Conservation (phyloP, 345 rosid species). For the Xanthoceras sorbifolium region DNA sequence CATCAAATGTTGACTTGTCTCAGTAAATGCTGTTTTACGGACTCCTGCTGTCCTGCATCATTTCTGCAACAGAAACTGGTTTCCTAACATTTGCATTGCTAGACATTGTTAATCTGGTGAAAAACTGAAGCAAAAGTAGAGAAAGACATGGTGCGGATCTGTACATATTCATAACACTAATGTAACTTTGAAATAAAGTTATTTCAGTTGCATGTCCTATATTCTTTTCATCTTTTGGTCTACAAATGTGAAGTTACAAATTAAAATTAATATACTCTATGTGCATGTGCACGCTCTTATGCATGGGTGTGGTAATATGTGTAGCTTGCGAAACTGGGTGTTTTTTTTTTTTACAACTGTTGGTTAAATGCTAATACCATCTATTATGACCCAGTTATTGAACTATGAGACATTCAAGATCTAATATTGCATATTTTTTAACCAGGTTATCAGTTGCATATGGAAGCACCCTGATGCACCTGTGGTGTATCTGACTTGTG, state of each 20-base stretch:
- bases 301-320: background rate
- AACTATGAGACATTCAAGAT: background rate
- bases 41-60: too few relatives aligned
- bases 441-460: conserved; percentile 75
- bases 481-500: conserved; percentile 69
- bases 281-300: background rate
- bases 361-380: background rate
- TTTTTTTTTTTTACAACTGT: background rate
- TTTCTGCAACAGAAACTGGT: background rate
- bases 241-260: background rate
- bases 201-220: background rate
- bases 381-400: background rate
- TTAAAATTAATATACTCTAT: background rate
- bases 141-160: background rate
- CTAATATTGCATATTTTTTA: conserved; percentile 16
- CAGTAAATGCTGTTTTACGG: background rate
- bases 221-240: background rate
- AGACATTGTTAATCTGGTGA: background rate
- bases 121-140: conserved; percentile 1
- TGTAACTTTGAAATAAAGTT: background rate
- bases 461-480: conserved; percentile 81
- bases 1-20: too few relatives aligned
- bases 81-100: background rate
- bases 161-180: too few relatives aligned
- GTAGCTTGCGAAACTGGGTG: background rate